These are phyloP conservation scores for Exophiala sp. DNA, from an alignment of 2,329 filamentous ascomycete species.

Conservation along the genomic window DNA sequence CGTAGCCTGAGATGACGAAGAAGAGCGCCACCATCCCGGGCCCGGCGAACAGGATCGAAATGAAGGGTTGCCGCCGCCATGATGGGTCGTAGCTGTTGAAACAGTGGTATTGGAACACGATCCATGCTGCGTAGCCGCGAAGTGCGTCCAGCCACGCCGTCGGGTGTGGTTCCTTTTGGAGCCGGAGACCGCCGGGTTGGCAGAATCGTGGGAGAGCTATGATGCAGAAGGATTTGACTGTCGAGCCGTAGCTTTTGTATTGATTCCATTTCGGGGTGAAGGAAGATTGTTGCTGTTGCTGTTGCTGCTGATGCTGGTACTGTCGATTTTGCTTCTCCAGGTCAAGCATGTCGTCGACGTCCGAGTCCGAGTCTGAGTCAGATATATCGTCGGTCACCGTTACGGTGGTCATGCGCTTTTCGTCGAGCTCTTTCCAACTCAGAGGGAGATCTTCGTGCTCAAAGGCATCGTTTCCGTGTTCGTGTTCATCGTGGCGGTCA, in stretches of 20 bases:
- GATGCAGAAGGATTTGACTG: constrained; percentile 2
- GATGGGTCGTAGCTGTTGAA: not conserved
- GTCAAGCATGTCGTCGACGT: not conserved
- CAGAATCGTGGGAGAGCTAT: constrained; percentile 6
- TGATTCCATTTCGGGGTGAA: constrained; percentile 4
- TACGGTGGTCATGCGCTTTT: not conserved
- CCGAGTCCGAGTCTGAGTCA: not conserved
- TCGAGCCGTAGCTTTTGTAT: constrained; percentile 3
- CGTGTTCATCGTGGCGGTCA: too few species aligned
- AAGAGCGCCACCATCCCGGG: constrained; percentile 36
- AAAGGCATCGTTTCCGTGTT: not conserved
- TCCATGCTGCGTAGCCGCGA: constrained; percentile 10
- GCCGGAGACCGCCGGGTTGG: constrained; percentile 2
- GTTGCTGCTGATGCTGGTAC: not conserved
- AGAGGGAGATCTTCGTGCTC: not conserved
- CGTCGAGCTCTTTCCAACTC: not conserved
- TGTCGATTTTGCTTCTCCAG: not conserved
- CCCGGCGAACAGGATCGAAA: constrained; percentile 41
- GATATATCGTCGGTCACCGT: not conserved
- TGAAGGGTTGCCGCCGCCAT: constrained; percentile 29
- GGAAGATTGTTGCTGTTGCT: not conserved
- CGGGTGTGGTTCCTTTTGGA: constrained; percentile 1
- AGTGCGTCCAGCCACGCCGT: constrained; percentile 12
- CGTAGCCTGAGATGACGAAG: constrained; percentile 55
- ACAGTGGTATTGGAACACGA: not conserved